phyloP scores from a whole-genome alignment of 345 rosid genomes.

The Turritis glabra region DNA sequence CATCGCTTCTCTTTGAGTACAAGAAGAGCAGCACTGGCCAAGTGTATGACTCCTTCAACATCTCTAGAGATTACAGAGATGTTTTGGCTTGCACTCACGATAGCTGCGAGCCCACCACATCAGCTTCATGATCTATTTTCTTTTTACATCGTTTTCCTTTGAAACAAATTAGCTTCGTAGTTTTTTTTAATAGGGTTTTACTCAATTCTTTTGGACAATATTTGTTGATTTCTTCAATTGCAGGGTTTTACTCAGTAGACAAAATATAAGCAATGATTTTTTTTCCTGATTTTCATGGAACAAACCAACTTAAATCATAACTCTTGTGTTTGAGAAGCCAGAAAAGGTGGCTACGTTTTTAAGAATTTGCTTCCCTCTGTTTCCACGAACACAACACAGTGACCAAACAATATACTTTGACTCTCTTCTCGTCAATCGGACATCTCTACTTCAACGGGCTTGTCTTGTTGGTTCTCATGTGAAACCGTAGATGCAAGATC shows the following conservation, averaged over 20 bases:
- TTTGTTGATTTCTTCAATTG: background rate
- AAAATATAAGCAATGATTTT: background rate
- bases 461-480: slow-evolving; percentile 50
- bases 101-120: slow-evolving; percentile 64
- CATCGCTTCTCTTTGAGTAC: slow-evolving; percentile 84
- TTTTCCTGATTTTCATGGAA: background rate
- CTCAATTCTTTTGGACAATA: background rate
- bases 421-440: slow-evolving; percentile 43
- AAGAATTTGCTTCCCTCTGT: background rate
- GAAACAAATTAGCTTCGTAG: background rate
- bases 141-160: background rate
- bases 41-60: slow-evolving; percentile 79
- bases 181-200: background rate
- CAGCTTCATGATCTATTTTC: slow-evolving; percentile 48
- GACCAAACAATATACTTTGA: background rate
- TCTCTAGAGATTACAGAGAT: slow-evolving; percentile 83
- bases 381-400: slow-evolving; percentile 3
- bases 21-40: slow-evolving; percentile 76
- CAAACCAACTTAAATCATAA: background rate
- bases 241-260: background rate
- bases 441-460: slow-evolving; percentile 69
- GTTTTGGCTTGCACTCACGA: slow-evolving; percentile 78
- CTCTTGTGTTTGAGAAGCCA: background rate
- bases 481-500: slow-evolving; percentile 63
- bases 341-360: background rate